Conservation (phyloP, 164 flowering plant species). For the Annona cherimola region DNA sequence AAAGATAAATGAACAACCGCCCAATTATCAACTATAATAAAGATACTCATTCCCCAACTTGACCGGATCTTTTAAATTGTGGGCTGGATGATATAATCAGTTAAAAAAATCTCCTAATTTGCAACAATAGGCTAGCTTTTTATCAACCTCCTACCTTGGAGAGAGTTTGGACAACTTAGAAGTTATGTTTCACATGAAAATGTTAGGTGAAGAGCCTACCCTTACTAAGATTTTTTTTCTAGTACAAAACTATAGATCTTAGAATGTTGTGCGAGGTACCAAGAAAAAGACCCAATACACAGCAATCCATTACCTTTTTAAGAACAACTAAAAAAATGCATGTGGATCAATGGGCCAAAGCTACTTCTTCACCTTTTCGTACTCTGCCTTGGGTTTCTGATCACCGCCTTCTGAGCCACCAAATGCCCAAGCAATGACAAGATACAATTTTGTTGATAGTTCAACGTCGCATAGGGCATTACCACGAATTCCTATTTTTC, state of each 20-base stretch:
- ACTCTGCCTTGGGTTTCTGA: constrained; percentile 57
- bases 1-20: no score
- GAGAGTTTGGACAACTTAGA: not conserved
- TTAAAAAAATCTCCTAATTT: not conserved
- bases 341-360: not conserved
- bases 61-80: no score
- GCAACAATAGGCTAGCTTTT: not conserved
- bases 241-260: not conserved
- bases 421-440: not conserved
- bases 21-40: no score
- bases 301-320: not conserved
- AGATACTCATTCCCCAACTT: no score
- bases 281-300: not conserved
- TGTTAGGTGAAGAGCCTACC: not conserved
- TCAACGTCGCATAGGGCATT: no score
- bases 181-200: not conserved
- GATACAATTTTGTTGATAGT: no score
- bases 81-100: no score
- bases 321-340: not conserved
- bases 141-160: not conserved
- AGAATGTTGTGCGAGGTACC: not conserved
- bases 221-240: not conserved
- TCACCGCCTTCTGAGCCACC: constrained; percentile 38
- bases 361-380: constrained; percentile 51
- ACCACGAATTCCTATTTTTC: no score